Evolutionary conservation across 2,329 filamentous ascomycete species (phyloP), one percentile per base, ranked within the genome.

Genomic region (Paraphoma chrysanthemicola): DNA sequence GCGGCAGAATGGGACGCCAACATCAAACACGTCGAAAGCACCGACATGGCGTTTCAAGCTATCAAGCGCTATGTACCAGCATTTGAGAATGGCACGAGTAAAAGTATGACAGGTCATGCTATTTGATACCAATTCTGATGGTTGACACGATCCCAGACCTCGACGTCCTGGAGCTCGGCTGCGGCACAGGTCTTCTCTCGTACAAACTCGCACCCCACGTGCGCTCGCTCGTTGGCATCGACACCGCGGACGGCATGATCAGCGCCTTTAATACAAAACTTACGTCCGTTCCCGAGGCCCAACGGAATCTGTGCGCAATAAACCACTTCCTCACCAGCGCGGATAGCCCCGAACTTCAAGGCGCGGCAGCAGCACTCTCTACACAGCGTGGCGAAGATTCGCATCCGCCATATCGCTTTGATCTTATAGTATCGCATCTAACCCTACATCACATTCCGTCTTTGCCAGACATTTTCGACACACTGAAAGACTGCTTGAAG

Each of bases 161-260:
- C 29, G 77, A 83, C 54, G 78, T 86, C 7, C 80, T 87, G 2
- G 85, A 86, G 69, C 80, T 86, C 16, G 84, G 84, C 50, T 85
- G 83, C 60, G 84, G 84, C 47, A 86, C 84, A 4, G 84, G 84
- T 8, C 78, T 86, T 0, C 78, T 87, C 23, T 83, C 81, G 9
- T 76, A 84, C 45, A 75, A 72, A 8, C 72, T 85, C 2, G 79
- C 83, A 0, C 83, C 83, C 0, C 71, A 80, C 31, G 79, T 82
- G 5, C 78, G 76, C 42, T 77, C 75, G 7, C 67, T 86, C 5
- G 78, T 84, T 2, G 84, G 84, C 42, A 77, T 87, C 17, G 85
- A 87, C 60, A 79, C 82, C 0, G 80, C 84, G 2, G 67, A 78
- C 14, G 84, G 83, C 49, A 87, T 87, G 85, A 82, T 87, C 31